phyloP scores from a whole-genome alignment of 75 land plant species.

The Ceratopteris richardii region DNA sequence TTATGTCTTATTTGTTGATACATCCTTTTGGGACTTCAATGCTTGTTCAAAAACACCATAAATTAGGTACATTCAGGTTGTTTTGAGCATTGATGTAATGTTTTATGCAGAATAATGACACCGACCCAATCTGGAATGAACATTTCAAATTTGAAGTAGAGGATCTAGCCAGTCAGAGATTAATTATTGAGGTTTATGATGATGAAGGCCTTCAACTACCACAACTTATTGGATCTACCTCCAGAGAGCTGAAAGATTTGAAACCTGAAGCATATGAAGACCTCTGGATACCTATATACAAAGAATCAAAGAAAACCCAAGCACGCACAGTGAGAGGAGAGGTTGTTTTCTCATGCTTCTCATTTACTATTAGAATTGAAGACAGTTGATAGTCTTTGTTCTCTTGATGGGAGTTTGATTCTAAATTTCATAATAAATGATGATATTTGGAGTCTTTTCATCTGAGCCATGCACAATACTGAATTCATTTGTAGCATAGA shows the following conservation, averaged over 20 bases:
- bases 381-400: too few relatives aligned
- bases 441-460: too few relatives aligned
- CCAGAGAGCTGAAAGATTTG: slow-evolving; percentile 42
- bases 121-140: slow-evolving; percentile 93
- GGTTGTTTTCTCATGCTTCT: slow-evolving; percentile 3
- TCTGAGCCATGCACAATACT: too few relatives aligned
- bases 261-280: slow-evolving; percentile 65
- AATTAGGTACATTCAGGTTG: too few relatives aligned
- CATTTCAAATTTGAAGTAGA: slow-evolving; percentile 81
- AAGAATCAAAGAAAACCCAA: slow-evolving; percentile 49
- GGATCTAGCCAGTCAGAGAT: slow-evolving; percentile 63
- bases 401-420: background rate
- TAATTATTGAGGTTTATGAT: slow-evolving; percentile 64
- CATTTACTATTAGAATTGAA: too few relatives aligned
- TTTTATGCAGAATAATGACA: slow-evolving; percentile 56
- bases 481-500: too few relatives aligned
- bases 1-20: slow-evolving; percentile 8
- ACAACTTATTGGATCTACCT: slow-evolving; percentile 74
- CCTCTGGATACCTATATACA: slow-evolving; percentile 66
- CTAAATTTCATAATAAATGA: too few relatives aligned
- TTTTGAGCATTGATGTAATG: background rate
- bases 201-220: slow-evolving; percentile 69
- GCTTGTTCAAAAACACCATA: too few relatives aligned
- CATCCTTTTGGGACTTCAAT: background rate
- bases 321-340: background rate